These are phyloP conservation scores for Apophysomyces trapeziformis DNA, from an alignment of 371 early-diverging fungal species.

Conservation along the genomic window DNA sequence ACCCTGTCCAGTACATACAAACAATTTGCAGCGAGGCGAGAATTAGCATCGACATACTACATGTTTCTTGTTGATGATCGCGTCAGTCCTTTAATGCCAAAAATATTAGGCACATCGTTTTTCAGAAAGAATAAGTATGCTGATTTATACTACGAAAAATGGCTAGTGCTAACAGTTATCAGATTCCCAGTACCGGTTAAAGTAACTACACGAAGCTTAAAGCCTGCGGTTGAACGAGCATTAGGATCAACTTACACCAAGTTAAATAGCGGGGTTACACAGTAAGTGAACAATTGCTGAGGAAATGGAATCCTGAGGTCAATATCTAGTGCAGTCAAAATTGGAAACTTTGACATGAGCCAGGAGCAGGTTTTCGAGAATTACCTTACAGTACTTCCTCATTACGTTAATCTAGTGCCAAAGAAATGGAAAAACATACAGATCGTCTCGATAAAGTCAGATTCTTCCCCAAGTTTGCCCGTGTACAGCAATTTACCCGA, in stretches of 20 bases:
- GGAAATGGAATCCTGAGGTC: neutral
- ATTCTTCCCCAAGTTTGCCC: slow-evolving; percentile 2
- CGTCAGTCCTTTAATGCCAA: slow-evolving; percentile 1
- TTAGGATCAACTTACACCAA: neutral
- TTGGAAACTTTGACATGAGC: neutral
- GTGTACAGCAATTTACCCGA: neutral
- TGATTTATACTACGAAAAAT: neutral
- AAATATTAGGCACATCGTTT: neutral
- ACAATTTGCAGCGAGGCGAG: slow-evolving; percentile 1
- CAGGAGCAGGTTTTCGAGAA: neutral
- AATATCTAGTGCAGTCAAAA: neutral
- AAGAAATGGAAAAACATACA: slow-evolving; percentile 1
- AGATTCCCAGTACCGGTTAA: slow-evolving; percentile 2
- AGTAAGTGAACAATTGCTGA: neutral
- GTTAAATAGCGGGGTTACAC: neutral
- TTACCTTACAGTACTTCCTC: neutral
- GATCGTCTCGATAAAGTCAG: neutral
- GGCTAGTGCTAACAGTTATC: neutral
- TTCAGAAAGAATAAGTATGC: neutral
- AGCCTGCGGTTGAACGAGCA: neutral
- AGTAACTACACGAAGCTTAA: neutral
- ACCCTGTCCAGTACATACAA: neutral
- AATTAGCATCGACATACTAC: neutral
- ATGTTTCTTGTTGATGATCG: slow-evolving; percentile 7
- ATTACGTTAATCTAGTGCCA: neutral